Conservation (phyloP, 306 rosid species). For the Astragalus membranaceus region DNA sequence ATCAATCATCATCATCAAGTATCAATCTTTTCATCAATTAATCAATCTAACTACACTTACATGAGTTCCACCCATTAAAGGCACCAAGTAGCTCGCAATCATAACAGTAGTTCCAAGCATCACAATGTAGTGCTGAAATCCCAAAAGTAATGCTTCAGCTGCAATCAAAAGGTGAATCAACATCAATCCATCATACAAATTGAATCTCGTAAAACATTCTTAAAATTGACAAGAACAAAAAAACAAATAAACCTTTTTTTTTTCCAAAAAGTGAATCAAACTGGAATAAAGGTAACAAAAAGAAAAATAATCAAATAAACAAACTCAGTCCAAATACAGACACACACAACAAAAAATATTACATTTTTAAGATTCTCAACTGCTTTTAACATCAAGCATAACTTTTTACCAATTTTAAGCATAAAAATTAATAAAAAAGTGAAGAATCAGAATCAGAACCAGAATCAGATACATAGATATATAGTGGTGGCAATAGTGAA, state of each 20-base stretch:
- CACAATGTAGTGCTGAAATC: conserved; percentile 91
- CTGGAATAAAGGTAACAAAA: conserved; percentile 24
- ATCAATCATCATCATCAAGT: not conserved
- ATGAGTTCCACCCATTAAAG: conserved; percentile 76
- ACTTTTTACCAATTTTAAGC: conserved; percentile 7
- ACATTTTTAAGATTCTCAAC: not conserved
- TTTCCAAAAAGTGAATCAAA: conserved; percentile 14
- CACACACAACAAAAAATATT: not conserved
- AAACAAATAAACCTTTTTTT: conserved; percentile 2
- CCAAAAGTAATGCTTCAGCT: conserved; percentile 68
- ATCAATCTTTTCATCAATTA: not conserved
- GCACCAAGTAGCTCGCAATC: conserved; percentile 65
- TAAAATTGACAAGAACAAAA: conserved; percentile 10
- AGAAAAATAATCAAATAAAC: conserved; percentile 18
- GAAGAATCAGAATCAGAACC: not conserved
- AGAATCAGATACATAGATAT: not conserved
- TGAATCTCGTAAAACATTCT: conserved; percentile 11
- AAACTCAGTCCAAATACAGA: conserved; percentile 6
- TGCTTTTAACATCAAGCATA: conserved; percentile 1
- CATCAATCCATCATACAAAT: not conserved
- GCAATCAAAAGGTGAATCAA: conserved; percentile 17
- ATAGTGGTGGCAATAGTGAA: not conserved
- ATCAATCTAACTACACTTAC: conserved; percentile 39
- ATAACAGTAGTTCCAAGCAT: conserved; percentile 91
- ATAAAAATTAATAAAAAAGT: not conserved